phyloP scores from a whole-genome alignment of 495 filamentous ascomycete genomes.

The Symbiotaphrina buchneri region DNA sequence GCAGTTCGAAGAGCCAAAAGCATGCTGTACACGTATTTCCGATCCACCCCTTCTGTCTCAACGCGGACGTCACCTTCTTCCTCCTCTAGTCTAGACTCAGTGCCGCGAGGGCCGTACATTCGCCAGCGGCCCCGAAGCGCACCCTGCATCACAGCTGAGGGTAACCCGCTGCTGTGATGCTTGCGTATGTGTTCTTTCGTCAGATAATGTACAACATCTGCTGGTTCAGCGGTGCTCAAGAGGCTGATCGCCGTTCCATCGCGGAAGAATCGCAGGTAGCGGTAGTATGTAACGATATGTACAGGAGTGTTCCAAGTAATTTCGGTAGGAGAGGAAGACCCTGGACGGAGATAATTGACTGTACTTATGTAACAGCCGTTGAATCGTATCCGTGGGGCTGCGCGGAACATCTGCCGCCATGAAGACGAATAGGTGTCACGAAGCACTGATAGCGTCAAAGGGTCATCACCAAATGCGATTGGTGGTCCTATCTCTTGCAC shows the following conservation, averaged over 20 bases:
- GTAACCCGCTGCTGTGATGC: constrained; percentile 13
- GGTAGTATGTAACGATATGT: constrained; percentile 93
- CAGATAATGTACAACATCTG: constrained; percentile 35
- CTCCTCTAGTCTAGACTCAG: constrained; percentile 16
- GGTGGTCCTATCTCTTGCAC: too few species aligned
- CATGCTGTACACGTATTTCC: constrained; percentile 66
- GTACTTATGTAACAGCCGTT: constrained; percentile 91
- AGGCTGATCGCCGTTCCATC: constrained; percentile 66
- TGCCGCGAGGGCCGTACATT: constrained; percentile 15
- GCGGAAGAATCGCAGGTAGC: constrained; percentile 85
- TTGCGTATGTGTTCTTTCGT: constrained; percentile 16
- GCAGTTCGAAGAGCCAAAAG: constrained; percentile 41
- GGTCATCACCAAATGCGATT: too few species aligned
- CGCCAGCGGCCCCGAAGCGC: constrained; percentile 39
- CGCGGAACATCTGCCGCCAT: constrained; percentile 50
- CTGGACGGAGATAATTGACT: constrained; percentile 78
- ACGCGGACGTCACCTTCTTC: constrained; percentile 47
- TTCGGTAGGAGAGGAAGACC: constrained; percentile 33
- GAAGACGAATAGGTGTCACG: constrained; percentile 14
- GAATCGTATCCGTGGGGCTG: constrained; percentile 72
- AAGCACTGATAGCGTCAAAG: constrained; percentile 13
- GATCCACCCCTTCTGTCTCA: constrained; percentile 62
- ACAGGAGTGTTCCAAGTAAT: constrained; percentile 61
- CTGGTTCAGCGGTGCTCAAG: constrained; percentile 55
- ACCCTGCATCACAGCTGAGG: constrained; percentile 28